Base-by-base conservation (phyloP, 73 alveolate genomes). In the Paramecium caudatum region DNA sequence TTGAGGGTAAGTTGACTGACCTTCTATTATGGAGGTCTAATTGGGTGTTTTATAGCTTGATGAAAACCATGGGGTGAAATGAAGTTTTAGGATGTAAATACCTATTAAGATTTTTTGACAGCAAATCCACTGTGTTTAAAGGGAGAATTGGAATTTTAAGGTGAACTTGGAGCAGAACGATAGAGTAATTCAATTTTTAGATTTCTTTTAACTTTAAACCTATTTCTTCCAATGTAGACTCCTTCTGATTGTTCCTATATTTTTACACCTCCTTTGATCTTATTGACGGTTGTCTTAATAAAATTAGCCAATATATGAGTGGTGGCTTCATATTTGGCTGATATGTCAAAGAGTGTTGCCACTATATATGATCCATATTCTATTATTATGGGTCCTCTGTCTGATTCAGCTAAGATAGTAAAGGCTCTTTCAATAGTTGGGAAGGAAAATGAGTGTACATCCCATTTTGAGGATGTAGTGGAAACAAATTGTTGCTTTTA, bases 121-220 rank as follows among this genome's bases (percentile, higher is more conserved):
- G 88, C 88, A 45, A 74, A 74, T 21, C 88, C 88, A 74, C 88
- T 74, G 19, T 74, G 88, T 21, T 74, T 74, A 27, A 74, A 74
- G n/a, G 39, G 25, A 34, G 17, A 21, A 21, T 74, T 21, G 13
- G 55, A 30, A 65, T 65, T 36, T 21, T 74, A 30, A 10, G 88
- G 88, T 3, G 88, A 74, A 74, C 47, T 74, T n/a, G 88, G 88
- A 15, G 88, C 88, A 41, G 88, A 74, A n/a, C 88, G 7, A 74
- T 74, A 74, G 12, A 74, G 47, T 27, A 74, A 74, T 12, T 74
- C 88, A 39, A 74, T 74, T 27, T 74, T 74, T 5, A 74, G 65
- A 74, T 74, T 37, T 74, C 88, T 74, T 45, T 74, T 74, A 13
- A 47, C 88, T 43, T 74, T 74, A 9, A 74, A 74, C 43, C 32